Conservation (phyloP, 2,329 filamentous ascomycete genomes). For the Ophiocordyceps camponoti-rufipedis region DNA sequence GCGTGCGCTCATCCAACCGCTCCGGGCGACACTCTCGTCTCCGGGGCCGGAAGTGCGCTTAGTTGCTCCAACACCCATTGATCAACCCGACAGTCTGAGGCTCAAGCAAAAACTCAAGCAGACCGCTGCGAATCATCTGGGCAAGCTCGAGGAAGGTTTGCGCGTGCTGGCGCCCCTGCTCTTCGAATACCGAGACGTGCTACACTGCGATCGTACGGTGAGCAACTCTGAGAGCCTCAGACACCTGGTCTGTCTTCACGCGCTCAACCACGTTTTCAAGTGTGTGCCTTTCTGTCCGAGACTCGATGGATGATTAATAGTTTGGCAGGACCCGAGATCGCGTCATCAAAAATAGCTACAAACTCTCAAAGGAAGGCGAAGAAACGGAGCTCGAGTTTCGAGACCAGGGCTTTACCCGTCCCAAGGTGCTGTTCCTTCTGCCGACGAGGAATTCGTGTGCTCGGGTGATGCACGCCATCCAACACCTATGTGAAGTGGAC, state of each 20-base stretch:
- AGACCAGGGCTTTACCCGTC: slow-evolving; percentile 89
- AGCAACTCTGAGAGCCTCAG: slow-evolving; percentile 52
- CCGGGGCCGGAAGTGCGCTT: slow-evolving; percentile 21
- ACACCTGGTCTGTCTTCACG: slow-evolving; percentile 61
- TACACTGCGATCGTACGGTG: slow-evolving; percentile 56
- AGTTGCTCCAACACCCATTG: slow-evolving; percentile 13
- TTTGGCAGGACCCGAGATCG: slow-evolving; percentile 55
- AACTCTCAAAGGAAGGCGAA: slow-evolving; percentile 47
- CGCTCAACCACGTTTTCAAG: slow-evolving; percentile 85
- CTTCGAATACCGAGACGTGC: slow-evolving; percentile 66
- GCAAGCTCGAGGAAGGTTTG: slow-evolving; percentile 42
- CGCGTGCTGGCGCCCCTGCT: slow-evolving; percentile 50
- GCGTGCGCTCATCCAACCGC: slow-evolving; percentile 25
- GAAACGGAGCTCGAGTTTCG: slow-evolving; percentile 53
- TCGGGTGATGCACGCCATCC: slow-evolving; percentile 59
- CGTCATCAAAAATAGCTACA: slow-evolving; percentile 83
- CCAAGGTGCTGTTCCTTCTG: slow-evolving; percentile 79
- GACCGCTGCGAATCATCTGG: slow-evolving; percentile 31
- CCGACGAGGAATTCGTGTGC: slow-evolving; percentile 79
- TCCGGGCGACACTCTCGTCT: slow-evolving; percentile 26
- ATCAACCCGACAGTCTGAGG: slow-evolving; percentile 28
- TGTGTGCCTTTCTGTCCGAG: slow-evolving; percentile 15
- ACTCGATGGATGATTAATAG: slow-evolving; percentile 1
- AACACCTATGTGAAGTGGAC: slow-evolving; percentile 58
- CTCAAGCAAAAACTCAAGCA: slow-evolving; percentile 54